Base-by-base conservation (phyloP, 2,329 filamentous ascomycete species). In the Aaosphaeria arxii region DNA sequence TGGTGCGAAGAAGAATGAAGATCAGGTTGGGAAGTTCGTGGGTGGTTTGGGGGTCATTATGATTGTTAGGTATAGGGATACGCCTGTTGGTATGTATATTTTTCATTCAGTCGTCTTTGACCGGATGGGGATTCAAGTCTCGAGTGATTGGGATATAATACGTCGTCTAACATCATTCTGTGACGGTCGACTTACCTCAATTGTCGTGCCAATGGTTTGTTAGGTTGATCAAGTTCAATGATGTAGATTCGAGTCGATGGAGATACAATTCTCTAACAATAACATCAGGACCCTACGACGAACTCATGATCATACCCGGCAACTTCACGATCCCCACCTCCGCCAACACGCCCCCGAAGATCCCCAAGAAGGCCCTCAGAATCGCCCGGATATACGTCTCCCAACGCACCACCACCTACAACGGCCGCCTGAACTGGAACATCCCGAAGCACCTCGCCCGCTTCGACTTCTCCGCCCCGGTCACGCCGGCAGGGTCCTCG, bases 401-500 rank as follows among this genome's bases (percentile, higher is more conserved):
- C 30, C 63, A 67, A 38, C 57, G 59, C 46, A 63, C 58, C 7
- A 69, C 64, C 7, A 48, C 50, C 11, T 66, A 68, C 52, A 68
- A 68, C 44, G 63, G 64, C 33, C 62, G 64, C 32, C 40, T 62
- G 4, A 67, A 67, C 43, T 67, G 64, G 62, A 66, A 69, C 51
- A 67, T 69, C 29, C 61, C 65, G 7, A 68, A 69, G 46, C 62
- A 66, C 49, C 59, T 68, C 13, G 63, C 64, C 0, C 63, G 66
- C 28, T 68, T 68, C 51, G 46, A 52, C 11, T 69, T 66, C 51
- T 66, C 62, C 11, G 53, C 61, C 0, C 62, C 62, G 0, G 46
- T 52, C 3, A 63, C 61, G 1, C 33, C 51, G 0, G 44, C 47
- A 6, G 57, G 57, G 7, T 40, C 42, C 6, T 46, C 53, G 0